Base-by-base conservation (phyloP, 768 basidiomycete genomes). In the Leucocoprinus leucothites region DNA sequence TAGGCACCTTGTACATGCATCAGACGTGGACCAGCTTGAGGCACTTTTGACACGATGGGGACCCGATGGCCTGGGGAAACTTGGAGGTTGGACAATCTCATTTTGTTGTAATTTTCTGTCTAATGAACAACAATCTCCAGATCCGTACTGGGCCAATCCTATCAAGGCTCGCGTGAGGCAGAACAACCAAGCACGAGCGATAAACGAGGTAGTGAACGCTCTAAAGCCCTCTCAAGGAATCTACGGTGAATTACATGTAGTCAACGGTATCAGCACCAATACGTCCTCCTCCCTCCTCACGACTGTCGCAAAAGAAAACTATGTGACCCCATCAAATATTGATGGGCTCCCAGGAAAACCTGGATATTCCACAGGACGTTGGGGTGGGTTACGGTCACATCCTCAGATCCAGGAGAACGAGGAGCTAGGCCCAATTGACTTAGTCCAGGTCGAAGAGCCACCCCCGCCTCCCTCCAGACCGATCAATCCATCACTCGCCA, bases 1-100 rank as follows among this genome's bases (percentile, higher is more conserved):
- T 65, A 94, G 92, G 51, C 93, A 96, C 74, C 78, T 93, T 59
- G 85, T 94, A 9, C 93, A 95, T 72, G 92, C 94, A 26, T 93
- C 90, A 55, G 90, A 94, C 71, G 90, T 87, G 11, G 89, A 90
- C 71, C 90, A 95, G 67, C 82, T 90, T 31, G 89, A 91, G 68
- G 92, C 89, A 22, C 78, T 95, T 57, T 84, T 95, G 47, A 85
- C 82, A 60, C 82, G 91, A 53, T 94, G 94, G 92, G 87, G 89
- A 35, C 87, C 89, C 43, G 93, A 95, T 71, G 86, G 91, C 38
- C 71, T 91, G 68, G 91, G 91, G 57, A 94, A 95, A 71, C 74
- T 94, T 48, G 91, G 88, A 74, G 87, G 92, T 92, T 64, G 25
- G 38, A 13, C 21, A 72, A 84, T 51, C 7, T 48, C 48, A 38